Base-by-base conservation (phyloP, 2,329 filamentous ascomycete species). In the Xenoacremonium recifei region DNA sequence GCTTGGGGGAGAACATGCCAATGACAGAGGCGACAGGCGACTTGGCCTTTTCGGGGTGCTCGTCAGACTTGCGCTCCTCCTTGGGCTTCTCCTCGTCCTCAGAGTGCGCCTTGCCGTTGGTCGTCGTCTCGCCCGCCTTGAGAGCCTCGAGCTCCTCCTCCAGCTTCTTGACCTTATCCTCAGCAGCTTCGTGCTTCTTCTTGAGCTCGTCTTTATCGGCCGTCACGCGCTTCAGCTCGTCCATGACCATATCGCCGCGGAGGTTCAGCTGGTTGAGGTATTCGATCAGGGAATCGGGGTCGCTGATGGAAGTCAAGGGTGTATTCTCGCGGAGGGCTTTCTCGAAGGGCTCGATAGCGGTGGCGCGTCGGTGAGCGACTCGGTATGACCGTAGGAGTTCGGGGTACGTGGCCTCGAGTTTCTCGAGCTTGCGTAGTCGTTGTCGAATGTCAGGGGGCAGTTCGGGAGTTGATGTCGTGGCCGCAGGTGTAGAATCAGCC, bases 291-390 rank as follows among this genome's bases (percentile, higher is more conserved):
- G 90, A 85, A 39, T 82, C 80, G 0, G 92, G 89, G 45, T 99
- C 93, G 53, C 75, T 77, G 55, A 99, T 96, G 13, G 89, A 92
- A 4, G 88, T 87, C 25, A 97, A 72, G 3, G 93, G 92, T 0
- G 93, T 99, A 56, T 95, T 88, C 62, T 99, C 93, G 55, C 89
- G 88, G 6, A 99, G 75, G 1, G 87, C 84, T 40, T 88, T 85
- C 68, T 99, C 93, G 63, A 99, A 99, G 0, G 89, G 87, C 60
- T 97, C 93, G 58, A 97, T 95, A 3, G 87, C 82, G 11, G 87
- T 82, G 31, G 91, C 89, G 38, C 90, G 84, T 43, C 87, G 82
- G 69, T 99, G 92, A 15, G 93, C 93, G 51, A 91, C 84, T 48
- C 90, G 82, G 67, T 99, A 99, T 7, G 92, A 96, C 42, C 89